These are phyloP conservation scores for Suhomyces wounanorum DNA, from an alignment of 1,139 yeast genomes.

Conservation along the genomic window DNA sequence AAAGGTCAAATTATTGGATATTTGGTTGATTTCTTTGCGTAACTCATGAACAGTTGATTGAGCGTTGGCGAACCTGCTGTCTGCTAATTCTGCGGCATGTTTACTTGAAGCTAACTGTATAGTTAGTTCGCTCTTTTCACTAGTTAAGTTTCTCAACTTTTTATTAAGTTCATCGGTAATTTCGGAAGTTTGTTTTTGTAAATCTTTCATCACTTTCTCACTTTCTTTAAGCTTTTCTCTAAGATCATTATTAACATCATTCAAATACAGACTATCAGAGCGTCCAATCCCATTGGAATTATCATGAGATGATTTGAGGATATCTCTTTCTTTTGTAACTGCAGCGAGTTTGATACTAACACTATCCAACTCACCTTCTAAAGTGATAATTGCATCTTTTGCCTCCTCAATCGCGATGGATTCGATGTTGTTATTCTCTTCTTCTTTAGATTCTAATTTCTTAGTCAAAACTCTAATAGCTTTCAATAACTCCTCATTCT, in stretches of 20 bases:
- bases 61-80: constrained; percentile 33
- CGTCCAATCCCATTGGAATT: constrained; percentile 14
- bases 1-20: constrained; percentile 27
- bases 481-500: constrained; percentile 69
- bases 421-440: constrained; percentile 47
- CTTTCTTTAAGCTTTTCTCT: constrained; percentile 30
- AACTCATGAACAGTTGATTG: constrained; percentile 29
- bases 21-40: constrained; percentile 26
- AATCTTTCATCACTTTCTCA: constrained; percentile 32
- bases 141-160: constrained; percentile 29
- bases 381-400: constrained; percentile 66
- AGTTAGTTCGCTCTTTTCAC: constrained; percentile 34
- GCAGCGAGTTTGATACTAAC: constrained; percentile 54
- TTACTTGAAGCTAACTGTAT: constrained; percentile 32
- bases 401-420: constrained; percentile 72
- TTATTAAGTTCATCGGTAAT: constrained; percentile 29
- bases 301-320: constrained; percentile 49
- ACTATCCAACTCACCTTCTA: constrained; percentile 63
- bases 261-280: constrained; percentile 20
- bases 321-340: constrained; percentile 64
- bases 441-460: constrained; percentile 59
- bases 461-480: constrained; percentile 71
- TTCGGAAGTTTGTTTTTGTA: constrained; percentile 30
- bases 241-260: constrained; percentile 33
- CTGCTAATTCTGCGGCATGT: constrained; percentile 38